phyloP scores from a whole-genome alignment of 1,284 basidiomycete species.

The Ustilago trichophora region DNA sequence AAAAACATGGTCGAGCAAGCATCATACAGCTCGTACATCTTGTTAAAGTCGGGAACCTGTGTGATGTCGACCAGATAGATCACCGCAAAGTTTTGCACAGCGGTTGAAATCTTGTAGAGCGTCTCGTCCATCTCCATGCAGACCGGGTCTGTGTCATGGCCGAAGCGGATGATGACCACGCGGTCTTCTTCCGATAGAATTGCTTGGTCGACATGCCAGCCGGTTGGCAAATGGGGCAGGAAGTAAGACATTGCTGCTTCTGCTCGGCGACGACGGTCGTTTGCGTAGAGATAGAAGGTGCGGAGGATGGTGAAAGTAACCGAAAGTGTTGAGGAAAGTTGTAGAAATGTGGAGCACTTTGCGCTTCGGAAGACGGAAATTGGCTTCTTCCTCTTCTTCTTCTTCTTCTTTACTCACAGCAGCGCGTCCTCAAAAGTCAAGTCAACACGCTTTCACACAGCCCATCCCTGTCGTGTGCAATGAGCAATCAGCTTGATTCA shows the following conservation, averaged over 20 bases:
- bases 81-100: slow-evolving; percentile 97
- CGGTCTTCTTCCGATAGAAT: slow-evolving; percentile 98
- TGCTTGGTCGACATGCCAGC: slow-evolving; percentile 72
- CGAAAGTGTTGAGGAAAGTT: no score
- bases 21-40: slow-evolving; percentile 71
- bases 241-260: slow-evolving; percentile 73
- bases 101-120: slow-evolving; percentile 88
- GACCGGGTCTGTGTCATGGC: slow-evolving; percentile 85
- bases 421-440: no score
- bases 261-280: no score
- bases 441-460: no score
- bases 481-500: neutral
- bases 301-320: no score
- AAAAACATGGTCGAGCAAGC: slow-evolving; percentile 59
- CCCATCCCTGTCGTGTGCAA: neutral
- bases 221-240: slow-evolving; percentile 85
- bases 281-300: no score
- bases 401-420: no score
- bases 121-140: slow-evolving; percentile 99
- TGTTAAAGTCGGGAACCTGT: slow-evolving; percentile 98
- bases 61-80: slow-evolving; percentile 96
- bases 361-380: slow-evolving; percentile 21
- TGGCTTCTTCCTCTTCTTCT: no score
- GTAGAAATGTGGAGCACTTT: slow-evolving; percentile 23
- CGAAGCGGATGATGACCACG: slow-evolving; percentile 93